Evolutionary conservation across 352 stramenopile genomes (phyloP), one percentile per base, ranked within the genome.

Genomic region (Phytophthora pisi): DNA sequence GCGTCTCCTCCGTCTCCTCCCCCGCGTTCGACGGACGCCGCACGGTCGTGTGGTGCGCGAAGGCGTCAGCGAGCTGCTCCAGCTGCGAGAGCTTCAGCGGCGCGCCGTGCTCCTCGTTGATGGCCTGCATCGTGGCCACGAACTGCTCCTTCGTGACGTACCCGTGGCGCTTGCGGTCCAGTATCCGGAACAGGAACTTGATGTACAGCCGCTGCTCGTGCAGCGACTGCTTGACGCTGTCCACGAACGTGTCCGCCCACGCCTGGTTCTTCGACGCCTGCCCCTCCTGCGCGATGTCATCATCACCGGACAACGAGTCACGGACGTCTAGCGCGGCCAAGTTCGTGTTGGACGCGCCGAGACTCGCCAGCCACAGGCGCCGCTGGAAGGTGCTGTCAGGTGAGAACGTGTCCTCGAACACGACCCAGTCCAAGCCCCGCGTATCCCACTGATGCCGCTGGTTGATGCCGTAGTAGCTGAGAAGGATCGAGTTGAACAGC

Each of bases 391-490:
- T 87, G 58, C 81, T 91, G 43, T 91, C 81, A 3, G 77, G 76
- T 0, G 86, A 92, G 36, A 94, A 92, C 23, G 89, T 88, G 58
- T 92, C 86, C 47, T 92, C 82, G 61, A 94, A 94, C 16, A 94
- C 84, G 13, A 77, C 64, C 84, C 84, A 94, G 31, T 82, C 73
- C 18, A 93, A 62, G 7, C 81, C 78, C 10, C 75, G 75, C 13
- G 64, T 72, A 11, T 86, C 71, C 65, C 77, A 77, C 34, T 78
- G 62, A 51, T 72, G 67, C 4, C 70, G 45, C 46, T 77, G 57
- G 28, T 75, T 86, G 46, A 88, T 79, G 8, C 84, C 83, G 18
- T 92, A 90, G 66, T 85, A 89, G 8, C 70, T 90, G 5, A 86
- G 67, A 18, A 92, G 52, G 42, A 94, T 91, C 30, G 86, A 86